Evolutionary conservation across 305 asterid species (phyloP).

Genomic region (Rubia peregrina): DNA sequence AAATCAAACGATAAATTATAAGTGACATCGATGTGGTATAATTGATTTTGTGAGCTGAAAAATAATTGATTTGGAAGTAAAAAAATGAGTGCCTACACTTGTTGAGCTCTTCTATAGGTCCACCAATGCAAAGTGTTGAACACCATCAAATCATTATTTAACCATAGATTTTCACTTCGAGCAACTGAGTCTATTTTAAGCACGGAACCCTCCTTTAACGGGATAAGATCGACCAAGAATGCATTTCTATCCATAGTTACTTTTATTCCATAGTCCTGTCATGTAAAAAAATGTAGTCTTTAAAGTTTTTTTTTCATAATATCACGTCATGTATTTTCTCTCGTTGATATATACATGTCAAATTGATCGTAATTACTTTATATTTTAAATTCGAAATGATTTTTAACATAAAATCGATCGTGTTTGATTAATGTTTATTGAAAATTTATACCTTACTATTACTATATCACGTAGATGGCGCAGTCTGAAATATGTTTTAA

Average conservation of each 20-base stretch:
- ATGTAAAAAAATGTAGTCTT: neutral
- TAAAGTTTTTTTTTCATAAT: too few species aligned
- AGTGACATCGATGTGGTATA: too few species aligned
- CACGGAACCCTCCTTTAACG: constrained; percentile 9
- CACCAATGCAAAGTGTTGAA: constrained; percentile 99
- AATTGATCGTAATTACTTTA: too few species aligned
- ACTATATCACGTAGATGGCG: too few species aligned
- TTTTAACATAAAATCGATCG: too few species aligned
- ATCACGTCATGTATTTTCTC: too few species aligned
- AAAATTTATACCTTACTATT: too few species aligned
- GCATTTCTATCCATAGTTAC: constrained; percentile 19
- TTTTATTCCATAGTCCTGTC: constrained; percentile 23
- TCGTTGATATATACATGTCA: too few species aligned
- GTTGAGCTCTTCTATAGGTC: constrained; percentile 64
- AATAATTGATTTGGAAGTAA: neutral
- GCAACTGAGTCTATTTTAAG: constrained; percentile 31
- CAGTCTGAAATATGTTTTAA: too few species aligned
- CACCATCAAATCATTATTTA: constrained; percentile 55
- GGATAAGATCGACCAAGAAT: constrained; percentile 22
- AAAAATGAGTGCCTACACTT: constrained; percentile 26
- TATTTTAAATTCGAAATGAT: too few species aligned
- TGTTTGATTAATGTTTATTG: too few species aligned
- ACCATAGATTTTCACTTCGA: constrained; percentile 51
- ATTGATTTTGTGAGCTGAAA: neutral
- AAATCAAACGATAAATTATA: neutral